A percentile compares a stretch with the other conserved stretches of the same genome.
phyloP scores from a whole-genome alignment of 2,329 filamentous ascomycete genomes.

The Pseudogymnoascus sp. region DNA sequence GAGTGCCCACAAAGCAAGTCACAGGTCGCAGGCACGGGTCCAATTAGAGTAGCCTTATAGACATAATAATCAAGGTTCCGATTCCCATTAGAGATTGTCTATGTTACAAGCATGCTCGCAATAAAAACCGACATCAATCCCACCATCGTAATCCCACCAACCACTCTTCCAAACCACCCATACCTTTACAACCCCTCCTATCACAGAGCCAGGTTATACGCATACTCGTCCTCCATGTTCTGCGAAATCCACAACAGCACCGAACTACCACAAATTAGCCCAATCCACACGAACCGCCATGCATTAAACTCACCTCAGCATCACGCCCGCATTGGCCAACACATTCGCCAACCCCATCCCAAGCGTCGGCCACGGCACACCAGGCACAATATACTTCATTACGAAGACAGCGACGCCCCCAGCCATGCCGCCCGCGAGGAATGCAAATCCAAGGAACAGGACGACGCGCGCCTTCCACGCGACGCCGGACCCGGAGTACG shows the following conservation, averaged over 20 bases:
- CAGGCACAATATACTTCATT: slow-evolving; percentile 54
- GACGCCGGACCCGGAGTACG: slow-evolving; percentile 55
- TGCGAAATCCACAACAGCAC: slow-evolving; percentile 62
- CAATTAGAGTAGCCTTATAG: slow-evolving; percentile 14
- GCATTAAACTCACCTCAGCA: slow-evolving; percentile 44
- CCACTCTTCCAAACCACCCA: neutral
- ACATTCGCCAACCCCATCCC: slow-evolving; percentile 61
- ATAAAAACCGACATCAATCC: slow-evolving; percentile 13
- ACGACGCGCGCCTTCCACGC: slow-evolving; percentile 64
- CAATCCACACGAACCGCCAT: neutral
- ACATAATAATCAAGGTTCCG: slow-evolving; percentile 12
- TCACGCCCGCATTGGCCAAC: slow-evolving; percentile 57
- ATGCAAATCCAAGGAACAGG: slow-evolving; percentile 59
- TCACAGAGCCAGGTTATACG: slow-evolving; percentile 59
- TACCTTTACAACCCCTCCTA: slow-evolving; percentile 6
- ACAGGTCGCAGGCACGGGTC: neutral
- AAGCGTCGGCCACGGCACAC: slow-evolving; percentile 52
- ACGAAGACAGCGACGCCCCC: slow-evolving; percentile 63
- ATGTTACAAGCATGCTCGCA: slow-evolving; percentile 11
- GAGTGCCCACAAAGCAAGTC: neutral
- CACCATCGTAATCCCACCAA: neutral
- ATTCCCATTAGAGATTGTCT: slow-evolving; percentile 4
- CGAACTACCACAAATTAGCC: slow-evolving; percentile 35
- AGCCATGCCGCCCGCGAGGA: slow-evolving; percentile 60
- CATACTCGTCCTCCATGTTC: slow-evolving; percentile 67